Conservation (phyloP, 345 rosid genomes). For the Dipteronia sinensis region DNA sequence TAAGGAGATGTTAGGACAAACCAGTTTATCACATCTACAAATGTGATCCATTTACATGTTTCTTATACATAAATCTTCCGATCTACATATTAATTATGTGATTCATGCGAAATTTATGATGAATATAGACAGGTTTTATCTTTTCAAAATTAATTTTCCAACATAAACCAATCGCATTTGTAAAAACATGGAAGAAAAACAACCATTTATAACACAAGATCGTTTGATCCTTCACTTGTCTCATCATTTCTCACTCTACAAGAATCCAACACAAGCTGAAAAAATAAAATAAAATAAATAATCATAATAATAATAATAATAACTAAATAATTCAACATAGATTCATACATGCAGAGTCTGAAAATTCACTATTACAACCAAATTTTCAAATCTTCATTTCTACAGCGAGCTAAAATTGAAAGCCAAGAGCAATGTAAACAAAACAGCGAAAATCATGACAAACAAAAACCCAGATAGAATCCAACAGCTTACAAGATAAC, state of each 20-base stretch:
- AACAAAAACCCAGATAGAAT: no score
- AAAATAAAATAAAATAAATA: no score
- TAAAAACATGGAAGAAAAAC: background rate
- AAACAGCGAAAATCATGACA: background rate
- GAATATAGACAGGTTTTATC: background rate
- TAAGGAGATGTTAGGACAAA: background rate
- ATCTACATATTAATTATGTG: no score
- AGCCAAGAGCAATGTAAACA: background rate
- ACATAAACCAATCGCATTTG: background rate
- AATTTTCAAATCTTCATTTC: background rate
- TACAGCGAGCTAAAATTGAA: conserved; percentile 8
- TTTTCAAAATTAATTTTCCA: background rate
- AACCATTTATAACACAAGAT: background rate
- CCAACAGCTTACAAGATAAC: no score
- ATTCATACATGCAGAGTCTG: background rate
- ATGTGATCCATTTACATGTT: background rate
- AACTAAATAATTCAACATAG: background rate
- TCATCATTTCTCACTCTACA: background rate
- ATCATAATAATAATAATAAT: background rate
- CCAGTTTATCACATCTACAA: background rate
- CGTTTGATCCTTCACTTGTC: background rate
- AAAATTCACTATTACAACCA: background rate
- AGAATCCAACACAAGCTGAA: background rate
- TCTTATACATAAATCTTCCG: no score
- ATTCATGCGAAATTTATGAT: background rate